Base-by-base conservation (phyloP, 2,329 filamentous ascomycete species). In the Escovopsis sp. region DNA sequence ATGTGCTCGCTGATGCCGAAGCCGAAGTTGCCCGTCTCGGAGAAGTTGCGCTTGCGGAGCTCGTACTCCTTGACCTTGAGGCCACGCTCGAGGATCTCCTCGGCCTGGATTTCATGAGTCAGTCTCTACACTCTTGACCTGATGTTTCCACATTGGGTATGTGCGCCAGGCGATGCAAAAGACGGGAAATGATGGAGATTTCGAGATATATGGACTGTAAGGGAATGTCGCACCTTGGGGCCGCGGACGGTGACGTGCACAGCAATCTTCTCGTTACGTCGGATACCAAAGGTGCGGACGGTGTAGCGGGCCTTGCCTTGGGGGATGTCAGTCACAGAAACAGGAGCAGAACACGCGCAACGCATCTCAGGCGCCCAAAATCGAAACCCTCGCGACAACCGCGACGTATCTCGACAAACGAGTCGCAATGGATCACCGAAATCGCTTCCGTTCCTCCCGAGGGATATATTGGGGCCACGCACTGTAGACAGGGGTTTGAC, bases 21-120 rank as follows among this genome's bases (percentile, higher is more conserved):
- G 55, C 90, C 90, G 65, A 98, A 98, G 82, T 94, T 94, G 64
- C 90, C 90, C 51, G 88, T 96, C 78, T 94, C 85, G 62, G 80
- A 88, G 82, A 98, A 98, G 84, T 98, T 98, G 69, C 83, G 81
- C 79, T 90, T 94, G 71, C 85, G 82, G 57, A 98, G 76, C 70
- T 98, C 90, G 74, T 98, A 98, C 72, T 98, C 90, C 86, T 98
- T 98, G 79, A 98, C 90, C 81, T 98, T 98, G 64, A 98, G 82
- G 64, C 90, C 90, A 77, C 90, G 88, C 84, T 98, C 90, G 61
- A 98, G 81, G 60, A 98, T 98, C 72, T 98, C 90, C 78, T 98
- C 90, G 46, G 90, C 90, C 81, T 75, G 37, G 16, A 13, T 10
- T 23, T 5, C 10, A 23, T 6, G 21, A 5, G 3, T 6, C 21